Conservation (phyloP, 495 filamentous ascomycete genomes). For the Astrothelium subdiscretum region DNA sequence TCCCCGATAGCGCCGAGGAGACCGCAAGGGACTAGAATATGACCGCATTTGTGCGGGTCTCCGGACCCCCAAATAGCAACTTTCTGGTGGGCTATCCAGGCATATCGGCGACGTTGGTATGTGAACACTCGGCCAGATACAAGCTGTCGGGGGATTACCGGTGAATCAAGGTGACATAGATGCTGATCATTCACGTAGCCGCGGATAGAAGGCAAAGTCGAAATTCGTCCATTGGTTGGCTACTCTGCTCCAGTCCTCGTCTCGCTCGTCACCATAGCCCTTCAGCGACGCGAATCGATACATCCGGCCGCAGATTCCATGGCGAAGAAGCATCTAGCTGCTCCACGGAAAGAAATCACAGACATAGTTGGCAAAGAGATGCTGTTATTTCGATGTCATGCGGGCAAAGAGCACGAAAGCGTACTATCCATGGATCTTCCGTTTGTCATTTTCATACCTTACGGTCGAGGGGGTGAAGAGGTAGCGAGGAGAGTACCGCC, state of each 20-base stretch:
- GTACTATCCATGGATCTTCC: constrained; percentile 96
- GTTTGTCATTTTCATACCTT: constrained; percentile 94
- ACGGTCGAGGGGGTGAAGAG: constrained; percentile 79
- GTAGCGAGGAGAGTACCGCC: constrained; percentile 79
- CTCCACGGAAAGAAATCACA: constrained; percentile 80
- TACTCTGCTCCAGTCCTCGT: constrained; percentile 78
- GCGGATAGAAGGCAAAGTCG: constrained; percentile 93
- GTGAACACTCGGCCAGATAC: constrained; percentile 20
- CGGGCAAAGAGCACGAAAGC: constrained; percentile 72
- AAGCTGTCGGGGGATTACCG: constrained; percentile 24
- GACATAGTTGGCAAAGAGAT: constrained; percentile 95
- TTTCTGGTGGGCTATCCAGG: constrained; percentile 95
- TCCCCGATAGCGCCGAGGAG: not conserved
- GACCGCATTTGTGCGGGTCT: constrained; percentile 92
- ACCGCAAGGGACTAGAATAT: constrained; percentile 33
- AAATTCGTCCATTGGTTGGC: constrained; percentile 78
- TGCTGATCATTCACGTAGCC: constrained; percentile 35
- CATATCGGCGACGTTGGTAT: constrained; percentile 93
- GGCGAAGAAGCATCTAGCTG: constrained; percentile 81
- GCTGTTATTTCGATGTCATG: constrained; percentile 73
- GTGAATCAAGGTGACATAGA: not conserved
- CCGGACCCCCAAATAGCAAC: constrained; percentile 91
- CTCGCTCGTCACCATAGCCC: constrained; percentile 86
- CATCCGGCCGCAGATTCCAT: constrained; percentile 91
- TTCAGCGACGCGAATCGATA: constrained; percentile 89